These are phyloP conservation scores for Helianthus tuberosus DNA, from an alignment of 129 eudicot genomes.

Conservation along the genomic window DNA sequence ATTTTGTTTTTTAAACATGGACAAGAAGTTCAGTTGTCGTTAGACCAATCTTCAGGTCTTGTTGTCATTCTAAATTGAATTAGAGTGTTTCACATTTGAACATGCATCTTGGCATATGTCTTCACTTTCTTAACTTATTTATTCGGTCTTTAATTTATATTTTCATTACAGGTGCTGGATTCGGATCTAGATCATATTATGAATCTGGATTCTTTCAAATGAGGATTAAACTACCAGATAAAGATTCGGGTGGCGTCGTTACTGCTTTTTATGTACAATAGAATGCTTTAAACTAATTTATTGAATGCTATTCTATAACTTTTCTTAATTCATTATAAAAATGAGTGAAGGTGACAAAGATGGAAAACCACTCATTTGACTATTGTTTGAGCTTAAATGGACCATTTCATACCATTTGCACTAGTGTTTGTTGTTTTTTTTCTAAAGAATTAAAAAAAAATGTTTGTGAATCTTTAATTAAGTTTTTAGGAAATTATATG, in stretches of 20 bases:
- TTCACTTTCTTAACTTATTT: background rate
- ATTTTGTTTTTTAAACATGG: constrained; percentile 37
- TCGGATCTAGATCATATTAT: constrained; percentile 61
- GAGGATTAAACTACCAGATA: constrained; percentile 68
- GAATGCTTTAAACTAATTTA: constrained; percentile 2
- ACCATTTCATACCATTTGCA: background rate
- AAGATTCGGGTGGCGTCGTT: constrained; percentile 72
- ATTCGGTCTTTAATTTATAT: background rate
- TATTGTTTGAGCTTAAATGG: background rate
- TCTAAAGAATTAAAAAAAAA: background rate
- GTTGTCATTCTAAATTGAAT: background rate
- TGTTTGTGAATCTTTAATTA: background rate
- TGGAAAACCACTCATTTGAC: background rate
- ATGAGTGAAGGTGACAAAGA: background rate
- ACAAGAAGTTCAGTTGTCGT: constrained; percentile 51
- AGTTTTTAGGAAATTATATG: background rate
- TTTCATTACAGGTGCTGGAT: constrained; percentile 61
- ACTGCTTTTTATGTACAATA: constrained; percentile 67
- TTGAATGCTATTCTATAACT: background rate
- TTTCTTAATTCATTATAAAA: background rate
- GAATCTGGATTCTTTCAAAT: constrained; percentile 75
- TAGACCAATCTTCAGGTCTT: constrained; percentile 65
- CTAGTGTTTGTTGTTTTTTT: background rate
- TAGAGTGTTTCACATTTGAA: background rate
- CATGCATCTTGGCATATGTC: background rate